Evolutionary conservation across 495 filamentous ascomycete species (phyloP).

Genomic region (Lasiosphaeria ovina): DNA sequence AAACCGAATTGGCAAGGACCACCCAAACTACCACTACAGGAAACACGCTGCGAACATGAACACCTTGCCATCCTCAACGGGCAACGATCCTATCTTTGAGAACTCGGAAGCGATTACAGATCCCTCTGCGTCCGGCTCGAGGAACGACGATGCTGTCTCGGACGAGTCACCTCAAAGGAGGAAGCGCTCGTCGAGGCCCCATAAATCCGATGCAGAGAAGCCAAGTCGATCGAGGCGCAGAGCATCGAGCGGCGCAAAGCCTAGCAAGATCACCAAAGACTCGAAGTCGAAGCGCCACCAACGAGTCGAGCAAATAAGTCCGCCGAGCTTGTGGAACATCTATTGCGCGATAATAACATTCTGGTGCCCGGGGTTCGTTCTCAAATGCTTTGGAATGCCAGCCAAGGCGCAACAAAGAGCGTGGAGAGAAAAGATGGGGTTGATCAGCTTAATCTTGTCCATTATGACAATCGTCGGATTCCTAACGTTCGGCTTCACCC

Average conservation of each 20-base stretch:
- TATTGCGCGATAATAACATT: slow-evolving; percentile 95
- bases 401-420: slow-evolving; percentile 84
- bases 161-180: slow-evolving; percentile 39
- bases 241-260: slow-evolving; percentile 32
- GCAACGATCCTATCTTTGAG: slow-evolving; percentile 83
- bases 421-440: slow-evolving; percentile 98
- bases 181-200: slow-evolving; percentile 20
- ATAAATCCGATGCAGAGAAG: slow-evolving; percentile 39
- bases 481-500: slow-evolving; percentile 93
- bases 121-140: slow-evolving; percentile 37
- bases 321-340: slow-evolving; percentile 88
- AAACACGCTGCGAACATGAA: slow-evolving; percentile 89
- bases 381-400: slow-evolving; percentile 85
- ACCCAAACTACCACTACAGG: slow-evolving; percentile 92
- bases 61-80: slow-evolving; percentile 83
- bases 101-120: slow-evolving; percentile 53
- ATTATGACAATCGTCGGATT: slow-evolving; percentile 92
- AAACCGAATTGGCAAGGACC: slow-evolving; percentile 71
- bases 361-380: slow-evolving; percentile 83
- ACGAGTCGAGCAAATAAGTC: slow-evolving; percentile 63
- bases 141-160: slow-evolving; percentile 39
- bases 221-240: slow-evolving; percentile 27
- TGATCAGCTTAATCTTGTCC: slow-evolving; percentile 87
- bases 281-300: slow-evolving; percentile 48
- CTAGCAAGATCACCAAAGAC: slow-evolving; percentile 54